A percentile compares a stretch with the other conserved stretches of the same genome.
Conservation (phyloP, 2,329 filamentous ascomycete species). For the Aspergillus terreus region DNA sequence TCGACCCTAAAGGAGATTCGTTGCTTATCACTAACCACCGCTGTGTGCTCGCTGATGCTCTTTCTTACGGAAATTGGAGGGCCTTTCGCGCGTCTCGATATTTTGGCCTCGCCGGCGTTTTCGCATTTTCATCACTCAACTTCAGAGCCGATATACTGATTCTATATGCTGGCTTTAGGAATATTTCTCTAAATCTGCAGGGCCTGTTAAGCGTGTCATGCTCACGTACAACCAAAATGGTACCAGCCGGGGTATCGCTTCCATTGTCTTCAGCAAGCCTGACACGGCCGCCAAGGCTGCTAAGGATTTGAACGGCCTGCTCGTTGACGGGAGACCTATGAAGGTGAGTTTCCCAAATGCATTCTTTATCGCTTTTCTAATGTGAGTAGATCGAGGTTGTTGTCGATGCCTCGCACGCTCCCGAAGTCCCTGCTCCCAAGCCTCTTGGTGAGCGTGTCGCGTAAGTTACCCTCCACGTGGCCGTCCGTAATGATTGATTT, state of each 20-base stretch:
- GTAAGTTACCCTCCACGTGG: conserved; percentile 43
- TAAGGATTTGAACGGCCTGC: conserved; percentile 77
- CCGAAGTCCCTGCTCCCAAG: conserved; percentile 65
- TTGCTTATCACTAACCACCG: conserved; percentile 39
- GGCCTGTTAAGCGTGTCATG: conserved; percentile 84
- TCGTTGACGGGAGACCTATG: conserved; percentile 86
- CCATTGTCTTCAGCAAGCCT: conserved; percentile 76
- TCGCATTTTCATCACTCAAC: conserved; percentile 18
- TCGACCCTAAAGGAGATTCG: not conserved
- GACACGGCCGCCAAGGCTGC: conserved; percentile 83
- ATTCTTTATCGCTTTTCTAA: conserved; percentile 9
- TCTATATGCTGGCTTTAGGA: conserved; percentile 65
- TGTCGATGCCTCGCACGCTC: conserved; percentile 69
- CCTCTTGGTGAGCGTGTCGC: conserved; percentile 78
- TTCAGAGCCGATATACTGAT: conserved; percentile 43
- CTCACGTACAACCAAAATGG: conserved; percentile 92
- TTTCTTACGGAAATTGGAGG: conserved; percentile 22
- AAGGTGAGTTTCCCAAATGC: conserved; percentile 58
- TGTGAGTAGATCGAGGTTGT: conserved; percentile 76
- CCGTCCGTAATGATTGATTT: not conserved
- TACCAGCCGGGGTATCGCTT: conserved; percentile 86
- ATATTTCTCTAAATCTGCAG: conserved; percentile 86
- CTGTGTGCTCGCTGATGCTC: conserved; percentile 61
- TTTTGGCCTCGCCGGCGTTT: conserved; percentile 22
- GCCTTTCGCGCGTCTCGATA: conserved; percentile 19